Evolutionary conservation across 208 protist genomes (phyloP).

Genomic region (Acanthamoeba royreba): DNA sequence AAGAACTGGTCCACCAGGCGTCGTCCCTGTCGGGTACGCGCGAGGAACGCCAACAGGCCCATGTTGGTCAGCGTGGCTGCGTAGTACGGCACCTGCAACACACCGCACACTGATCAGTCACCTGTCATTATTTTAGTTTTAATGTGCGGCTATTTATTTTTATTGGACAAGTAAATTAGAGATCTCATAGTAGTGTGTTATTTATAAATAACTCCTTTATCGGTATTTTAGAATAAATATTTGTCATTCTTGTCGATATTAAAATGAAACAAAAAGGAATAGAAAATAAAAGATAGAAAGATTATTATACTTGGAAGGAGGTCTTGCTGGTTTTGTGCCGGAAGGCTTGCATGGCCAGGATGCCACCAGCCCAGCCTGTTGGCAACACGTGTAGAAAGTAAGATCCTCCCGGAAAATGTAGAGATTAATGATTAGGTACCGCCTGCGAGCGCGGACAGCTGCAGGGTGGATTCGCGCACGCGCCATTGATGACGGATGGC

Average conservation of each 20-base stretch:
- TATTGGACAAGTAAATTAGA: too few species aligned
- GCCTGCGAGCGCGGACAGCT: conserved; percentile 45
- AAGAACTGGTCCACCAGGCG: neutral
- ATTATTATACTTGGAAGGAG: conserved; percentile 49
- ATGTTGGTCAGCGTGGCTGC: neutral
- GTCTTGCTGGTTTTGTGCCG: conserved; percentile 61
- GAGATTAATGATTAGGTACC: neutral
- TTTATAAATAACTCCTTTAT: too few species aligned
- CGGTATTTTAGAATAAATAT: too few species aligned
- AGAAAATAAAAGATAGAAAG: neutral
- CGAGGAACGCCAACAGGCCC: neutral
- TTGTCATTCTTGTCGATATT: too few species aligned
- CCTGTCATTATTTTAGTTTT: neutral
- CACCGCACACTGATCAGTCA: too few species aligned
- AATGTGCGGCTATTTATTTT: neutral
- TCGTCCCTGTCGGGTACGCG: neutral
- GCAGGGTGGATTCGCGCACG: conserved; percentile 51
- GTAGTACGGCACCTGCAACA: neutral
- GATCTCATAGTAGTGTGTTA: too few species aligned
- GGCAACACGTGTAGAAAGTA: neutral
- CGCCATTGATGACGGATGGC: conserved; percentile 60
- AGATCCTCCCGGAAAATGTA: neutral
- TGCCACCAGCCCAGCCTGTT: conserved; percentile 54
- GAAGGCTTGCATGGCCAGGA: conserved; percentile 57
- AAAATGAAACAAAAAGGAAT: too few species aligned